Evolutionary conservation across 2,329 filamentous ascomycete genomes (phyloP).

Genomic region (Neophaeococcomyces aloes): DNA sequence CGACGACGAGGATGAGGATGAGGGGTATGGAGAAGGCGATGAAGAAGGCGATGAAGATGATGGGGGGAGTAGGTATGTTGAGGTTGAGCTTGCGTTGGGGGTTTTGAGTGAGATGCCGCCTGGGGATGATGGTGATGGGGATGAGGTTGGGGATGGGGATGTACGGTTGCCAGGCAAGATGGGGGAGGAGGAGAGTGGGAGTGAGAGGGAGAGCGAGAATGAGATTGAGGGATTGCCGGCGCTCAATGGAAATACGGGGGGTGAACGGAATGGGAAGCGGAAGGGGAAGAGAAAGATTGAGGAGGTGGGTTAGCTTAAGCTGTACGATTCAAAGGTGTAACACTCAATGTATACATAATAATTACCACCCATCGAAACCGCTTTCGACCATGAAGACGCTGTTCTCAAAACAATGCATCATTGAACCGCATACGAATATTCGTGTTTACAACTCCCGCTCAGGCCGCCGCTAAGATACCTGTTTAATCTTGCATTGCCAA

Average conservation of each 20-base stretch:
- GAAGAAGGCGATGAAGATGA: conserved; percentile 14
- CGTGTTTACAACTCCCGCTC: not conserved
- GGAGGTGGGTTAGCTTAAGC: too few species aligned
- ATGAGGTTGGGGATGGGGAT: conserved; percentile 4
- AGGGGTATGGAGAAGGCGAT: not conserved
- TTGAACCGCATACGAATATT: not conserved
- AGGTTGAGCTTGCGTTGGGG: conserved; percentile 37
- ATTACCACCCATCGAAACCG: too few species aligned
- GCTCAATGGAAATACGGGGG: too few species aligned
- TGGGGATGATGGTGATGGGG: conserved; percentile 16
- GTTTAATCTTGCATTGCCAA: conserved; percentile 77
- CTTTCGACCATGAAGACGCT: too few species aligned
- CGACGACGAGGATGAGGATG: not conserved
- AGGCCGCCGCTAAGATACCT: conserved; percentile 47
- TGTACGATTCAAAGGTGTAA: too few species aligned
- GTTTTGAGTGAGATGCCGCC: conserved; percentile 37
- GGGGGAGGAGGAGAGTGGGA: conserved; percentile 5
- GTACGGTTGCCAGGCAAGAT: not conserved
- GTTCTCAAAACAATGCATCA: too few species aligned
- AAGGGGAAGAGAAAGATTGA: conserved; percentile 16
- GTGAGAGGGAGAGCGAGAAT: too few species aligned
- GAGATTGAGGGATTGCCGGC: too few species aligned
- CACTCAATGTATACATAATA: too few species aligned
- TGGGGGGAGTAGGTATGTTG: conserved; percentile 30
- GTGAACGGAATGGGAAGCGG: conserved; percentile 3